Percentiles rank a stretch among this genome's conserved stretches.
These are phyloP conservation scores for Hypseocharis bilobata DNA, from an alignment of 441 rosid species.

Conservation along the genomic window DNA sequence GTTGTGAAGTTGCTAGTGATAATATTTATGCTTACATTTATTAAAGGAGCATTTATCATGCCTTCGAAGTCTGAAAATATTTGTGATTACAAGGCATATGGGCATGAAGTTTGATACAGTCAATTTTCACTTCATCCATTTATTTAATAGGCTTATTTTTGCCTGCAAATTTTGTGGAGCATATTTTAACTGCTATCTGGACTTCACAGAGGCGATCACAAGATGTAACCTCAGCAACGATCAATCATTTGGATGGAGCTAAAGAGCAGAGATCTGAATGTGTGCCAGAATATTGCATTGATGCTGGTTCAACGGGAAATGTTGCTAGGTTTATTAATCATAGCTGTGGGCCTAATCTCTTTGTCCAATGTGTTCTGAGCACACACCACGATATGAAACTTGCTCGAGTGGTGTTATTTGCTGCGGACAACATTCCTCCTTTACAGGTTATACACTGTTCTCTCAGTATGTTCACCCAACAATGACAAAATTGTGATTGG, in stretches of 20 bases:
- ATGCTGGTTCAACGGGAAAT: slow-evolving; percentile 71
- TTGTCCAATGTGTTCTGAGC: slow-evolving; percentile 72
- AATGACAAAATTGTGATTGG: too few species aligned
- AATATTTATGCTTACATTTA: too few species aligned
- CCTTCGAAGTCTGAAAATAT: too few species aligned
- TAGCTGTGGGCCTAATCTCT: slow-evolving; percentile 86
- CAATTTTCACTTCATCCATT: too few species aligned
- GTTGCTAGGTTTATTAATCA: slow-evolving; percentile 82
- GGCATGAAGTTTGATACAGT: too few species aligned
- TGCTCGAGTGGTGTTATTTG: slow-evolving; percentile 76
- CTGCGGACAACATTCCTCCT: slow-evolving; percentile 89
- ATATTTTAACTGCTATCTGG: too few species aligned
- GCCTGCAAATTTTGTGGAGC: not conserved
- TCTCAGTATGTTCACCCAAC: not conserved
- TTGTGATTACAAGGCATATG: too few species aligned
- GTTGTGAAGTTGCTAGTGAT: too few species aligned
- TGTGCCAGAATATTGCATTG: slow-evolving; percentile 77
- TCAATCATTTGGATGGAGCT: slow-evolving; percentile 17
- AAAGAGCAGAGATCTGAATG: slow-evolving; percentile 41
- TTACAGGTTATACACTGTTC: slow-evolving; percentile 46
- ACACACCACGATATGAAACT: slow-evolving; percentile 74
- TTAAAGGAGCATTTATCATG: not conserved
- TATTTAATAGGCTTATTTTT: too few species aligned
- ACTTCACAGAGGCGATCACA: slow-evolving; percentile 42
- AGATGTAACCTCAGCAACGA: slow-evolving; percentile 33